Conservation (phyloP, 768 basidiomycete genomes). For the Tephrocybe sp. region DNA sequence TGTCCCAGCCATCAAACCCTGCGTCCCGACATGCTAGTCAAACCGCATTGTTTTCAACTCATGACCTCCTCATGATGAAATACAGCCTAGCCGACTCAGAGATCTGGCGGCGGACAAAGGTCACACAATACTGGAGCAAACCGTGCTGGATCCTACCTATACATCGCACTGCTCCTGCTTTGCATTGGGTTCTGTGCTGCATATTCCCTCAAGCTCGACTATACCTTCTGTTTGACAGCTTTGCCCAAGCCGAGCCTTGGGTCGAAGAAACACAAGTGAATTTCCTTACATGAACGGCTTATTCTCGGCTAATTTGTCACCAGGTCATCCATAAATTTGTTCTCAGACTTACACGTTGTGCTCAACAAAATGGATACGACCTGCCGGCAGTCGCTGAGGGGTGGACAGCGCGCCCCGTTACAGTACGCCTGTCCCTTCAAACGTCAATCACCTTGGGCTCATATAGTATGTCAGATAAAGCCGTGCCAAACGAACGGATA, state of each 20-base stretch:
- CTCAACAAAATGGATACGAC: too few relatives aligned
- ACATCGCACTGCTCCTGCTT: constrained; percentile 18
- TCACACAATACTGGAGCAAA: constrained; percentile 27
- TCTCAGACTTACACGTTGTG: too few relatives aligned
- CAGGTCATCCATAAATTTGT: too few relatives aligned
- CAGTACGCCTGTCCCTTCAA: too few relatives aligned
- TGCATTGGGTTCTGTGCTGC: constrained; percentile 36
- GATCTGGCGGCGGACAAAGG: constrained; percentile 19
- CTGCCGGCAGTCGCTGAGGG: too few relatives aligned
- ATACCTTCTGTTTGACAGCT: constrained; percentile 31
- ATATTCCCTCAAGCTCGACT: constrained; percentile 9
- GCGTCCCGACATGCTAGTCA: background rate
- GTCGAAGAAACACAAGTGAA: background rate
- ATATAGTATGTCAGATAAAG: too few relatives aligned
- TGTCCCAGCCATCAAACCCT: background rate
- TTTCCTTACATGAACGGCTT: too few relatives aligned
- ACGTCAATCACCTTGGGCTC: too few relatives aligned
- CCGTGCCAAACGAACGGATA: too few relatives aligned
- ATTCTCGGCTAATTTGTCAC: too few relatives aligned
- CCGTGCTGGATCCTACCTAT: constrained; percentile 37
- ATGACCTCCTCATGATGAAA: constrained; percentile 5
- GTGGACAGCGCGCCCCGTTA: too few relatives aligned
- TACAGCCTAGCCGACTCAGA: constrained; percentile 16
- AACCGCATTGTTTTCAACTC: background rate
- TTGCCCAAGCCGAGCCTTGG: constrained; percentile 14